Percentiles rank a stretch among this genome's conserved stretches.
These are phyloP conservation scores for Lyophyllum decastes DNA, from an alignment of 768 basidiomycete genomes.

Conservation along the genomic window DNA sequence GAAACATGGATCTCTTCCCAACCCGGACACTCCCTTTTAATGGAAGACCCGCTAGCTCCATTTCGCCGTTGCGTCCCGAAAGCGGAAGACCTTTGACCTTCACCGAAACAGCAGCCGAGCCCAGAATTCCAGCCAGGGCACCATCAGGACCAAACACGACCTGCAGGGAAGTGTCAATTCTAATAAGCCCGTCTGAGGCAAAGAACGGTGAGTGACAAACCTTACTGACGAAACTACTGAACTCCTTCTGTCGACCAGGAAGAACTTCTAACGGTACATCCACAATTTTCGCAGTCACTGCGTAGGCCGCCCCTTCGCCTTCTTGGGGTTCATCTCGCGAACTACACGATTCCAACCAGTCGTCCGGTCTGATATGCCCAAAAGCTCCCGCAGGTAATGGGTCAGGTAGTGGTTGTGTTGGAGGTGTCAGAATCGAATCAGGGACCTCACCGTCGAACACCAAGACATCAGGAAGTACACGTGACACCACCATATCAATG, in stretches of 20 bases:
- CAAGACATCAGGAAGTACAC: constrained; percentile 73
- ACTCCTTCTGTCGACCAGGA: constrained; percentile 75
- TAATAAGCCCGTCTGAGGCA: constrained; percentile 3
- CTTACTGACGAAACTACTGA: constrained; percentile 78
- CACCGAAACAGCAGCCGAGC: constrained; percentile 61
- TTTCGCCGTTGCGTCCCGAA: constrained; percentile 38
- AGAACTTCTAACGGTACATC: constrained; percentile 80
- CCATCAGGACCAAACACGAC: constrained; percentile 69
- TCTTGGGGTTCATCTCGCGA: constrained; percentile 41
- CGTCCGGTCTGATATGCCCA: constrained; percentile 69
- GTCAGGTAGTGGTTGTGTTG: constrained; percentile 53
- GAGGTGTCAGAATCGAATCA: constrained; percentile 18
- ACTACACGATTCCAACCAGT: constrained; percentile 59
- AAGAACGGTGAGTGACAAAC: constrained; percentile 32
- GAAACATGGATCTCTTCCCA: constrained; percentile 47
- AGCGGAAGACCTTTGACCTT: constrained; percentile 63
- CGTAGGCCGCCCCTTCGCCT: constrained; percentile 54
- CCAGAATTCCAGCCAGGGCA: constrained; percentile 68
- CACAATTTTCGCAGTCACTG: constrained; percentile 63
- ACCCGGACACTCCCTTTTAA: constrained; percentile 67
- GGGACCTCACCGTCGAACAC: constrained; percentile 76
- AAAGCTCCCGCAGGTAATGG: constrained; percentile 77
- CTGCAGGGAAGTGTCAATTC: constrained; percentile 31
- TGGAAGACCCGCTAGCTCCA: constrained; percentile 65
- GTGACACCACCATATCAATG: constrained; percentile 60